Conservation (phyloP, 495 filamentous ascomycete species). For the Hyaloscypha bicolor region DNA sequence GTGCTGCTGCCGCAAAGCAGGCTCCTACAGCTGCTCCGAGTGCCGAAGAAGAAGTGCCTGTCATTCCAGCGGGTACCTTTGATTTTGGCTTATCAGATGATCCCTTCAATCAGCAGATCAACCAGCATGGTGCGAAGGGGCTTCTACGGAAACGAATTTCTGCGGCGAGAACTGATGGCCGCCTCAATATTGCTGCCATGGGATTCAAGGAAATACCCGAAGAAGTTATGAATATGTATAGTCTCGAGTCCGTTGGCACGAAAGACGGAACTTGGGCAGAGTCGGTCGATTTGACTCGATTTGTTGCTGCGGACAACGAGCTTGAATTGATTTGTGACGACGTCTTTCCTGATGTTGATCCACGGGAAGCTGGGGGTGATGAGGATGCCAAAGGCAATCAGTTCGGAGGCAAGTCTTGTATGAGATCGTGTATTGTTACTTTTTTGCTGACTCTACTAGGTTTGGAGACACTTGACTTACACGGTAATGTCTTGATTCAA, state of each 20-base stretch:
- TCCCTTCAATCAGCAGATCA: conserved; percentile 67
- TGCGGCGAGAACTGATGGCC: conserved; percentile 75
- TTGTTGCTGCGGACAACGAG: conserved; percentile 93
- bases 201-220: conserved; percentile 76
- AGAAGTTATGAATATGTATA: conserved; percentile 92
- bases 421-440: background rate
- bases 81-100: conserved; percentile 58
- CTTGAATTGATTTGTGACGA: conserved; percentile 69
- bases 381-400: conserved; percentile 68
- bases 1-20: conserved; percentile 51
- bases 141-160: conserved; percentile 76
- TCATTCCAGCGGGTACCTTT: conserved; percentile 51
- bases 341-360: conserved; percentile 75
- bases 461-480: conserved; percentile 79
- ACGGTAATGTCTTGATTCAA: conserved; percentile 73
- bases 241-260: conserved; percentile 57
- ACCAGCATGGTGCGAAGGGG: conserved; percentile 59
- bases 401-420: conserved; percentile 62
- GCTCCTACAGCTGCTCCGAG: conserved; percentile 35
- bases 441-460: background rate
- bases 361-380: conserved; percentile 56
- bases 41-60: conserved; percentile 45
- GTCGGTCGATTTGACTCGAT: conserved; percentile 84
- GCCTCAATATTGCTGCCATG: conserved; percentile 88
- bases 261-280: conserved; percentile 79